phyloP scores from a whole-genome alignment of 148 eudicot genomes.

The Diospyros kaki region DNA sequence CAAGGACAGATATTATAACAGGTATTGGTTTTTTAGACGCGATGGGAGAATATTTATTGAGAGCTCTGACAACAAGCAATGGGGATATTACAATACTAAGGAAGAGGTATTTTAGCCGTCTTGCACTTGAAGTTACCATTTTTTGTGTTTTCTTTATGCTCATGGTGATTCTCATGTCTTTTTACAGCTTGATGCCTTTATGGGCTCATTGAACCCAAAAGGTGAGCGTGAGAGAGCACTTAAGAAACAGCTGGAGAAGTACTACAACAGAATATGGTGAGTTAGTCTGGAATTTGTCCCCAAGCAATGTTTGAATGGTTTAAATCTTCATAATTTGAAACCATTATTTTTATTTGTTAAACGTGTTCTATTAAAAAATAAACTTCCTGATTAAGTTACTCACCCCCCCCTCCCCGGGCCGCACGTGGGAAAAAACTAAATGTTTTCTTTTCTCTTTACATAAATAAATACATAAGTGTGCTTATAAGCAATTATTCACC shows the following conservation, averaged over 20 bases:
- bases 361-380: too few relatives aligned
- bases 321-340: too few relatives aligned
- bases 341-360: too few relatives aligned
- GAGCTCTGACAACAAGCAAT: slow-evolving; percentile 62
- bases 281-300: slow-evolving; percentile 17
- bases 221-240: slow-evolving; percentile 88
- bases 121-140: not conserved
- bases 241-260: slow-evolving; percentile 68
- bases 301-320: not conserved
- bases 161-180: slow-evolving; percentile 13
- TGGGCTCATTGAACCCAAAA: slow-evolving; percentile 81
- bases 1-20: slow-evolving; percentile 72
- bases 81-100: slow-evolving; percentile 80
- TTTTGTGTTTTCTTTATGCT: not conserved
- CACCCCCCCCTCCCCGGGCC: too few relatives aligned
- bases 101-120: slow-evolving; percentile 62
- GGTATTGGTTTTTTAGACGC: slow-evolving; percentile 91
- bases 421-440: too few relatives aligned
- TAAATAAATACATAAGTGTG: too few relatives aligned
- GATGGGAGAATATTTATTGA: slow-evolving; percentile 84
- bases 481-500: too few relatives aligned
- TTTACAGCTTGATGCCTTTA: slow-evolving; percentile 74
- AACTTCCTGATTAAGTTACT: too few relatives aligned
- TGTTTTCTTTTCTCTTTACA: too few relatives aligned
- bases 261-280: slow-evolving; percentile 71